These are phyloP conservation scores for Alternaria triticina DNA, from an alignment of 2,329 filamentous ascomycete genomes.

Conservation along the genomic window DNA sequence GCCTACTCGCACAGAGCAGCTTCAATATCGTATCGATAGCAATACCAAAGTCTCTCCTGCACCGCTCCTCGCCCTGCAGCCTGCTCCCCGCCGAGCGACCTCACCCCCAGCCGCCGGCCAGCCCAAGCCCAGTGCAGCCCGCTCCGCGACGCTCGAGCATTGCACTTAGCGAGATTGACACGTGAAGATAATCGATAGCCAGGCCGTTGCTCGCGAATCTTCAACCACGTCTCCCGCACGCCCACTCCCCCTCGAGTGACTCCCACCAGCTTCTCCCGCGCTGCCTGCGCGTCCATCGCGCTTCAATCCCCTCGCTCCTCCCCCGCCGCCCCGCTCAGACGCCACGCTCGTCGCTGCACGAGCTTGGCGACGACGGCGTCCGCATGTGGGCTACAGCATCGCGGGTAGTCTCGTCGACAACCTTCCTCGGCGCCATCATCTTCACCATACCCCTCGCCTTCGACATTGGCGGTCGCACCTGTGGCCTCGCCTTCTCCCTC, in stretches of 20 bases:
- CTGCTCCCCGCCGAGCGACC: constrained; percentile 1
- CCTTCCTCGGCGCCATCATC: constrained; percentile 90
- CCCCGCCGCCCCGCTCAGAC: constrained; percentile 30
- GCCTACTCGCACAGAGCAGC: constrained; percentile 31
- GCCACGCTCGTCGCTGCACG: constrained; percentile 53
- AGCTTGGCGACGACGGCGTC: constrained; percentile 54
- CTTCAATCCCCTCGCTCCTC: constrained; percentile 15
- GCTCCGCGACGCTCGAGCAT: constrained; percentile 11
- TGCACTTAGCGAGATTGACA: constrained; percentile 26
- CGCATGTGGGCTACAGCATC: constrained; percentile 78
- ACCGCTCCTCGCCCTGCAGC: constrained; percentile 15
- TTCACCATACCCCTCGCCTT: constrained; percentile 97
- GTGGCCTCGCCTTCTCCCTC: constrained; percentile 91
- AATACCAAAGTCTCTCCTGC: background rate
- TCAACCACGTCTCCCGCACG: constrained; percentile 22
- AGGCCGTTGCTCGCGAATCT: constrained; percentile 11
- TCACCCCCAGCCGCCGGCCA: background rate
- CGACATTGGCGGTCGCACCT: constrained; percentile 94
- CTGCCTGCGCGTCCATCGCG: constrained; percentile 40
- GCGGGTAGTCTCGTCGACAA: constrained; percentile 76
- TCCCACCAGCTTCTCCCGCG: constrained; percentile 27
- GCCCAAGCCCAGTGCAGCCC: constrained; percentile 3
- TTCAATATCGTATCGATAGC: background rate
- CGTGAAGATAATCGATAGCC: constrained; percentile 41
- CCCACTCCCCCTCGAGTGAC: constrained; percentile 18